Base-by-base conservation (phyloP, 345 rosid genomes). In the Gossypium anomalum region DNA sequence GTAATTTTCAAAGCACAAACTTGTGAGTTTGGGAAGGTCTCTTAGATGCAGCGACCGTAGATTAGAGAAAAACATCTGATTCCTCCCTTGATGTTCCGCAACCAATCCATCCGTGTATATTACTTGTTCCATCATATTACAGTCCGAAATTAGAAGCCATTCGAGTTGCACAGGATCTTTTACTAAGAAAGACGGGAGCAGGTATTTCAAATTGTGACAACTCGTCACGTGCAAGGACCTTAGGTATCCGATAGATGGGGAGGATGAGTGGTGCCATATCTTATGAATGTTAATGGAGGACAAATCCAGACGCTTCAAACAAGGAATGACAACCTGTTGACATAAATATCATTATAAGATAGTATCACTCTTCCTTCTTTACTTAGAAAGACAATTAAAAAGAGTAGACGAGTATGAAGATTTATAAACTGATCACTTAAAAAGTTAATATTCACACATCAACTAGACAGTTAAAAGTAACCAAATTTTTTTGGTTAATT, bases 151-250 rank as follows among this genome's bases (percentile, higher is more conserved):
- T 0, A 0, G 0, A 49, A 68, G 58, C 0, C 1, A 0, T 49
- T 2, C 0, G 41, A 68, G 41, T 48, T 3, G 57, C 72, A 45
- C 19, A 47, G 53, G 34, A 51, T 14, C 29, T 69, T 69, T 14
- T 23, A 23, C 6, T 23, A 74, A 23, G 25, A 59, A 23, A 48
- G 67, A 29, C 5, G 34, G 34, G 34, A 29, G 4, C 1, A 29
- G 4, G 34, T 29, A 29, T 29, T 29, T 29, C 71, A 67, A 51
- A 49, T 48, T 48, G 55, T 23, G 43, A 49, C 72, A 69, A 7
- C 44, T 29, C 14, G 7, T 4, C 15, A 68, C 19, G 0, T 0
- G 15, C 7, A 68, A 1, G 1, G 0, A 0, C 0, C 1, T 0
- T 11, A 68, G 17, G 1, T 16, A 23, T 9, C 3, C 41, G 10